These are phyloP conservation scores for Rhodamnia rubescens DNA, from an alignment of 345 rosid genomes.

Conservation along the genomic window DNA sequence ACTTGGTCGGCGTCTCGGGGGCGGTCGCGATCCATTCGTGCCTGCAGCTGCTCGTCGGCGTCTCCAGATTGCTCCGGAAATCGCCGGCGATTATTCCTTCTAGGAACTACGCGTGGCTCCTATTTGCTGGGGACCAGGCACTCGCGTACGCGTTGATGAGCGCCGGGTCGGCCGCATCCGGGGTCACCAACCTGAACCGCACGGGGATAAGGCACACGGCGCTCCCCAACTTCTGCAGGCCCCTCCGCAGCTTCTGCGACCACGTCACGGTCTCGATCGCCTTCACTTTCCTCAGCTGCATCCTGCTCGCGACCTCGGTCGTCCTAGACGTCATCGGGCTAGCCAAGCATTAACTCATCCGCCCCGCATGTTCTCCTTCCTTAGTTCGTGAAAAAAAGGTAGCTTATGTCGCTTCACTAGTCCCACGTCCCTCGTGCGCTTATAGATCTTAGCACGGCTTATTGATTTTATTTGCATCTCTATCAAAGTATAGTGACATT, in stretches of 20 bases:
- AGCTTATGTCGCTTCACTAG: neutral
- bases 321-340: slow-evolving; percentile 15
- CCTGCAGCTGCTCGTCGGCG: slow-evolving; percentile 42
- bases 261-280: slow-evolving; percentile 60
- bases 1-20: slow-evolving; percentile 54
- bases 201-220: slow-evolving; percentile 65
- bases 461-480: neutral
- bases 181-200: slow-evolving; percentile 70
- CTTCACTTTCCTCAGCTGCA: slow-evolving; percentile 50
- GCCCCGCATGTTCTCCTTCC: neutral
- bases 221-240: slow-evolving; percentile 79
- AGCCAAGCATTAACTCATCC: neutral
- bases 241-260: slow-evolving; percentile 56
- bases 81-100: slow-evolving; percentile 45
- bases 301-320: slow-evolving; percentile 43
- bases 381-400: neutral
- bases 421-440: neutral
- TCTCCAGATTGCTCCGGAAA: slow-evolving; percentile 35
- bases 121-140: slow-evolving; percentile 71
- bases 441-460: neutral
- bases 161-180: slow-evolving; percentile 75
- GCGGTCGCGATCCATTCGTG: slow-evolving; percentile 48
- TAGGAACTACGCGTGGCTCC: slow-evolving; percentile 65
- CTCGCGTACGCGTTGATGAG: slow-evolving; percentile 55
- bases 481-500: neutral